Conservation (phyloP, 2,329 filamentous ascomycete genomes). For the Ophiostoma montium region DNA sequence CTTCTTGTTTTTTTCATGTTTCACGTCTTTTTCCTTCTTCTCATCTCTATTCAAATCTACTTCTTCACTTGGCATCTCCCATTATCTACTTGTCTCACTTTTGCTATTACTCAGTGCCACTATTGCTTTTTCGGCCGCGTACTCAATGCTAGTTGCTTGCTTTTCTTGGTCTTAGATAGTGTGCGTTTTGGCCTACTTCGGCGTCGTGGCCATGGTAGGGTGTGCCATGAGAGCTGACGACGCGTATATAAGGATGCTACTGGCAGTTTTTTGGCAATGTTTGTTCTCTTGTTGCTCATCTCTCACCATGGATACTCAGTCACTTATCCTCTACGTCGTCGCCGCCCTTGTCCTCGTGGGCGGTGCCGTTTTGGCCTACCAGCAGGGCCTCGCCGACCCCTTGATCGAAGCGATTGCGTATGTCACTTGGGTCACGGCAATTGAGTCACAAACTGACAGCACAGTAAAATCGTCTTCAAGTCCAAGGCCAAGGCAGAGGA, state of each 20-base stretch:
- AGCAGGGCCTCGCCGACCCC: conserved; percentile 24
- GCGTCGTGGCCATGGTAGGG: too few relatives aligned
- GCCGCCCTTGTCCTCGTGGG: conserved; percentile 18
- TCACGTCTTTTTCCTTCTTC: neutral
- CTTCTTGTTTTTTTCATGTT: neutral
- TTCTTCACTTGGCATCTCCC: too few relatives aligned
- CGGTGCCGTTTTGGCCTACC: conserved; percentile 22
- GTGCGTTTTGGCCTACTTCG: neutral
- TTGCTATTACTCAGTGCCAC: too few relatives aligned
- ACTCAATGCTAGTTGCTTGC: neutral
- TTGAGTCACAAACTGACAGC: neutral
- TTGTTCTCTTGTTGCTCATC: neutral
- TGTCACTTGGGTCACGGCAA: neutral
- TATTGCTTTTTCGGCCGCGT: too few relatives aligned
- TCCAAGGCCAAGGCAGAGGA: conserved; percentile 26
- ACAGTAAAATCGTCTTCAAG: conserved; percentile 22
- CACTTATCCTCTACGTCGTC: conserved; percentile 17
- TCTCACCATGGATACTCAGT: neutral
- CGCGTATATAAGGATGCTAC: too few relatives aligned
- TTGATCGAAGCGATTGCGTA: conserved; percentile 23
- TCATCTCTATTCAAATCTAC: neutral
- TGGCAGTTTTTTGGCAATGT: neutral
- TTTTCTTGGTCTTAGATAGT: neutral
- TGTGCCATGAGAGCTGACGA: too few relatives aligned
- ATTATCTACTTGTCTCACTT: too few relatives aligned